Evolutionary conservation across 345 rosid genomes (phyloP).

Genomic region (Limnanthes douglasii): DNA sequence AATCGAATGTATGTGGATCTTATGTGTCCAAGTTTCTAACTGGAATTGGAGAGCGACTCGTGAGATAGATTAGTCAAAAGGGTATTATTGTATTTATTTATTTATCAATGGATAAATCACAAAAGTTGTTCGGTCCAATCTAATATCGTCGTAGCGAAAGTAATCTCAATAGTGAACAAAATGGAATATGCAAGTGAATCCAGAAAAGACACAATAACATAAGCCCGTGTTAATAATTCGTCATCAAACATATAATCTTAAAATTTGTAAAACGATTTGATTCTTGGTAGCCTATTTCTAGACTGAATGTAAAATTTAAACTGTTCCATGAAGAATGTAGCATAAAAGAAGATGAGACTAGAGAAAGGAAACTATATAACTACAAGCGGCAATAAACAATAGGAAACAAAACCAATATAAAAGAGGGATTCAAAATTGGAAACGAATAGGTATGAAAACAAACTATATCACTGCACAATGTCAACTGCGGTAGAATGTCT

Average conservation of each 20-base stretch:
- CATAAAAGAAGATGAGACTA: constrained; percentile 12
- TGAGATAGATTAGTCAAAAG: background rate
- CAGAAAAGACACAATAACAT: background rate
- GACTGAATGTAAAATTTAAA: background rate
- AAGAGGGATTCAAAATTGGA: too few relatives aligned
- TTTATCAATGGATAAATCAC: constrained; percentile 3
- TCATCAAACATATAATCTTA: too few relatives aligned
- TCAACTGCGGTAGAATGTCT: constrained; percentile 12
- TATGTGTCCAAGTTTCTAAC: constrained; percentile 17
- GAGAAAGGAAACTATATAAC: constrained; percentile 6
- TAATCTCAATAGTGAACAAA: background rate
- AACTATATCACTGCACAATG: constrained; percentile 5
- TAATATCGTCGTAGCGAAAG: background rate
- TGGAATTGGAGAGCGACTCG: background rate
- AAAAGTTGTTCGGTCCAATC: background rate
- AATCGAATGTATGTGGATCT: constrained; percentile 15
- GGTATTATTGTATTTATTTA: constrained; percentile 3
- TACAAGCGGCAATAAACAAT: too few relatives aligned
- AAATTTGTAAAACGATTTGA: background rate
- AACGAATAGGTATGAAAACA: constrained; percentile 1
- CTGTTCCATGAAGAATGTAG: constrained; percentile 11
- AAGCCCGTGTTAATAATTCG: too few relatives aligned
- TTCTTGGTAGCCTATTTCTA: too few relatives aligned
- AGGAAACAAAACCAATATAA: too few relatives aligned
- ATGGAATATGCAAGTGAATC: background rate